Conservation (phyloP, 2,329 filamentous ascomycete genomes). For the Fusarium tupiense region DNA sequence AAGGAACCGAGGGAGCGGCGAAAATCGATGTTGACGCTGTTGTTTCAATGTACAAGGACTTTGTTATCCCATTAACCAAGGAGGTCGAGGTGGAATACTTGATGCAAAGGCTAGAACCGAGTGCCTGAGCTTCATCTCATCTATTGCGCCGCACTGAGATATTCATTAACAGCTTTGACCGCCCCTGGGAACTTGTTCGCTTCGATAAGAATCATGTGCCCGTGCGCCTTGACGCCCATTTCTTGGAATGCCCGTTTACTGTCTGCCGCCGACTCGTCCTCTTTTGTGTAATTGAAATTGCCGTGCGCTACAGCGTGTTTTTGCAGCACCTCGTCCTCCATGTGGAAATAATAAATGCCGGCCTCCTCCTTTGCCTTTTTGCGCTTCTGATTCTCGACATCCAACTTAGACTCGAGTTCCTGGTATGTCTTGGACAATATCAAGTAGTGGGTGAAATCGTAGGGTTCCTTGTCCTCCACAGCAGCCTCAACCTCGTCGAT, state of each 20-base stretch:
- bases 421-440: conserved; percentile 92
- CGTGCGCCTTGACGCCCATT: conserved; percentile 84
- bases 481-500: conserved; percentile 90
- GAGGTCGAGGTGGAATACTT: conserved; percentile 98
- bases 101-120: conserved; percentile 82
- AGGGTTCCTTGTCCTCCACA: conserved; percentile 89
- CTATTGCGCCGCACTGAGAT: conserved; percentile 67
- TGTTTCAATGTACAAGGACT: conserved; percentile 88
- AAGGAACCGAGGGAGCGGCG: conserved; percentile 62
- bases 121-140: conserved; percentile 41
- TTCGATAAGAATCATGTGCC: conserved; percentile 88
- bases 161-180: conserved; percentile 79
- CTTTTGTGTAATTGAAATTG: conserved; percentile 81
- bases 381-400: conserved; percentile 67
- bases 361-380: conserved; percentile 72
- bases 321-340: conserved; percentile 91
- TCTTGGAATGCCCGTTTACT: conserved; percentile 96
- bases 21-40: conserved; percentile 96
- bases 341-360: conserved; percentile 89
- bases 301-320: conserved; percentile 76
- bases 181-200: conserved; percentile 78
- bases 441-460: conserved; percentile 92
- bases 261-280: conserved; percentile 84
- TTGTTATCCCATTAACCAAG: conserved; percentile 97
- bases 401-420: conserved; percentile 84